A percentile compares a stretch with the other conserved stretches of the same genome.
Evolutionary conservation across 768 basidiomycete species (phyloP).

Genomic region (Trichaptum fuscoviolaceum): DNA sequence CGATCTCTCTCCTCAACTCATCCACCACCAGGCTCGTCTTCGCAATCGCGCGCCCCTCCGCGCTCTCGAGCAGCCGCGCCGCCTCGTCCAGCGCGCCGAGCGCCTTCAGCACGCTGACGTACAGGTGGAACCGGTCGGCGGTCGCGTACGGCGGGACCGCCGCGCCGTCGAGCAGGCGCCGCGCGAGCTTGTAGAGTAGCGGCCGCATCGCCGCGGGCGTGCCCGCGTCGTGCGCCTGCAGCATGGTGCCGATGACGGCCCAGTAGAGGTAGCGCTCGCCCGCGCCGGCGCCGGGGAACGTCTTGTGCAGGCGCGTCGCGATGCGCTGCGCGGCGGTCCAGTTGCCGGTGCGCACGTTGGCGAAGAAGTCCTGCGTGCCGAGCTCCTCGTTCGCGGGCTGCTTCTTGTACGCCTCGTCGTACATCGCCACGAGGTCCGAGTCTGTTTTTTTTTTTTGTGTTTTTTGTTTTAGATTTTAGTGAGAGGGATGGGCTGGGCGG

Average conservation of each 20-base stretch:
- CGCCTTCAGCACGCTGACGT: slow-evolving; percentile 66
- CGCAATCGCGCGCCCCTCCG: slow-evolving; percentile 63
- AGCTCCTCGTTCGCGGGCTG: slow-evolving; percentile 80
- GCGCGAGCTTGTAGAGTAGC: slow-evolving; percentile 72
- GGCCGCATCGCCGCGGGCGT: slow-evolving; percentile 60
- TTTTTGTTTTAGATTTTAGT: too few species aligned
- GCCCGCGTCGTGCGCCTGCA: slow-evolving; percentile 71
- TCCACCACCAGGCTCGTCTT: slow-evolving; percentile 68
- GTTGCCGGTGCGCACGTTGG: slow-evolving; percentile 70
- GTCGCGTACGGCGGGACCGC: slow-evolving; percentile 56
- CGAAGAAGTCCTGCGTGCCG: slow-evolving; percentile 79
- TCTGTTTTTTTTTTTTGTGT: slow-evolving; percentile 36
- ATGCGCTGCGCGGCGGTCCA: slow-evolving; percentile 89
- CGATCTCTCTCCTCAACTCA: slow-evolving; percentile 69
- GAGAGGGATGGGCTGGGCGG: slow-evolving; percentile 16
- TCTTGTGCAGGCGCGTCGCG: slow-evolving; percentile 70
- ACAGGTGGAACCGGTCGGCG: slow-evolving; percentile 75
- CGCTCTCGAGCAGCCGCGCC: slow-evolving; percentile 58
- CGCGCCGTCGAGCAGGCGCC: slow-evolving; percentile 61
- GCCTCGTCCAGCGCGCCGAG: slow-evolving; percentile 68
- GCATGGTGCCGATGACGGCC: slow-evolving; percentile 72
- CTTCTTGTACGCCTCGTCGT: slow-evolving; percentile 80
- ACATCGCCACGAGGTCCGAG: slow-evolving; percentile 78
- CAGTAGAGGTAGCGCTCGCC: slow-evolving; percentile 80
- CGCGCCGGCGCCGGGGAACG: too few species aligned